These are phyloP conservation scores for Trichoderma lentiforme DNA, from an alignment of 2,329 filamentous ascomycete species.

Conservation along the genomic window DNA sequence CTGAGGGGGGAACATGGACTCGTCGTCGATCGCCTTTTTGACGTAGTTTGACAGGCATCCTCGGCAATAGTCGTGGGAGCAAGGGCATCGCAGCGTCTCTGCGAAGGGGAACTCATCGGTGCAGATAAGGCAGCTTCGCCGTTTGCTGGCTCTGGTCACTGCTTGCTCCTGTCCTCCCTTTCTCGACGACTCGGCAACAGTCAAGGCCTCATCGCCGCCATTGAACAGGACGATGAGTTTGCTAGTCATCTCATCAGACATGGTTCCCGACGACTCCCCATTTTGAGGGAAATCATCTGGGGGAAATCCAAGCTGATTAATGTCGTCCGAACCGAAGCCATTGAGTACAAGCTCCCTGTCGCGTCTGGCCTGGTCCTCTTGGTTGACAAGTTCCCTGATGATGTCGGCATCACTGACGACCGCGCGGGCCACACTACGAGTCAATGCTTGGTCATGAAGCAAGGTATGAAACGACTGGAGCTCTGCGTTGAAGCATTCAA, in stretches of 20 bases:
- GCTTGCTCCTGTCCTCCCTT: neutral
- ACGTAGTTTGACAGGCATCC: slow-evolving; percentile 45
- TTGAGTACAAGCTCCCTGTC: neutral
- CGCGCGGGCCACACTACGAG: slow-evolving; percentile 22
- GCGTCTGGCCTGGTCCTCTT: slow-evolving; percentile 3
- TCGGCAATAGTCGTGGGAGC: slow-evolving; percentile 51
- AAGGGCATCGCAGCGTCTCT: slow-evolving; percentile 25
- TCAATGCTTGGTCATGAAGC: slow-evolving; percentile 19
- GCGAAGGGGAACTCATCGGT: neutral
- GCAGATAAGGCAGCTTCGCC: slow-evolving; percentile 10
- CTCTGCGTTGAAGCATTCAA: slow-evolving; percentile 19
- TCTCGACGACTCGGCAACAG: neutral
- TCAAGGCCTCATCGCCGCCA: neutral
- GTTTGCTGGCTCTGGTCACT: neutral
- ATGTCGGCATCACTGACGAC: slow-evolving; percentile 17
- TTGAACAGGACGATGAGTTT: neutral
- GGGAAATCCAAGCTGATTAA: neutral
- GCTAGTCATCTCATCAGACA: slow-evolving; percentile 11
- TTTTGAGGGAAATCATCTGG: neutral
- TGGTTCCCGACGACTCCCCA: neutral
- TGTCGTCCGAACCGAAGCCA: neutral
- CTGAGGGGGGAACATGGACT: slow-evolving; percentile 51
- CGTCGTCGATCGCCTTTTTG: slow-evolving; percentile 39
- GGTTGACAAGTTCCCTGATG: slow-evolving; percentile 4
- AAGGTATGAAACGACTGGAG: slow-evolving; percentile 10